Percentiles rank a stretch among this genome's conserved stretches.
phyloP scores from a whole-genome alignment of 495 filamentous ascomycete genomes.

The Penicillium coprophilum region DNA sequence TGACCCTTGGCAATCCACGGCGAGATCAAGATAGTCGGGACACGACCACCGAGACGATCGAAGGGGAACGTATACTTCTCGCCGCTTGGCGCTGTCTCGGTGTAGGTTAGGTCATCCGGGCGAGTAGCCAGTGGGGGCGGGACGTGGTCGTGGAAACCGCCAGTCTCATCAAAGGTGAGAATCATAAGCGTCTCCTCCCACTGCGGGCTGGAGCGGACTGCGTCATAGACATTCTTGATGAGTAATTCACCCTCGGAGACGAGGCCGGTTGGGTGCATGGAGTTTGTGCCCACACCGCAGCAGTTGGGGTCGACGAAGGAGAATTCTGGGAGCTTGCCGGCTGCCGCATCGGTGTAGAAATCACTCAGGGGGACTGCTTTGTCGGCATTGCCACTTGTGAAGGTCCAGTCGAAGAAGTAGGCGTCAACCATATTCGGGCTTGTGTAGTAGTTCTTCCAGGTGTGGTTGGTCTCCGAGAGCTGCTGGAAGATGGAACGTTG shows the following conservation, averaged over 20 bases:
- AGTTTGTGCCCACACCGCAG: slow-evolving; percentile 46
- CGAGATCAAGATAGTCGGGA: slow-evolving; percentile 52
- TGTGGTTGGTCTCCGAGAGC: slow-evolving; percentile 40
- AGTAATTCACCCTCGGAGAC: slow-evolving; percentile 49
- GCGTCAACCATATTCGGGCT: slow-evolving; percentile 34
- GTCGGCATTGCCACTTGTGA: slow-evolving; percentile 30
- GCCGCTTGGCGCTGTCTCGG: slow-evolving; percentile 41
- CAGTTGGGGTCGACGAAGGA: slow-evolving; percentile 54
- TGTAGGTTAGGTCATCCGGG: slow-evolving; percentile 45
- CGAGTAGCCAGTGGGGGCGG: slow-evolving; percentile 42
- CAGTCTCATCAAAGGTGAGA: slow-evolving; percentile 52
- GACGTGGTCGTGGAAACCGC: slow-evolving; percentile 53
- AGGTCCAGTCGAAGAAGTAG: slow-evolving; percentile 47
- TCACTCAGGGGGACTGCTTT: slow-evolving; percentile 33
- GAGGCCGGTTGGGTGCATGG: slow-evolving; percentile 48
- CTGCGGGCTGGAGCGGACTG: slow-evolving; percentile 44
- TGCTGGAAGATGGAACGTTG: slow-evolving; percentile 51
- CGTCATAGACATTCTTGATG: slow-evolving; percentile 52
- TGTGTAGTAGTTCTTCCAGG: slow-evolving; percentile 54
- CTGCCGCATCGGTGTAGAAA: slow-evolving; percentile 40
- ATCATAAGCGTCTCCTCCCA: slow-evolving; percentile 50
- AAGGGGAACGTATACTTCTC: slow-evolving; percentile 46
- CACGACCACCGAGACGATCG: slow-evolving; percentile 48
- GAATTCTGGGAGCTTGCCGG: slow-evolving; percentile 45
- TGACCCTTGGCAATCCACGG: slow-evolving; percentile 45